These are phyloP conservation scores for Cyclotella baltica DNA, from an alignment of 108 stramenopile genomes.

Conservation along the genomic window DNA sequence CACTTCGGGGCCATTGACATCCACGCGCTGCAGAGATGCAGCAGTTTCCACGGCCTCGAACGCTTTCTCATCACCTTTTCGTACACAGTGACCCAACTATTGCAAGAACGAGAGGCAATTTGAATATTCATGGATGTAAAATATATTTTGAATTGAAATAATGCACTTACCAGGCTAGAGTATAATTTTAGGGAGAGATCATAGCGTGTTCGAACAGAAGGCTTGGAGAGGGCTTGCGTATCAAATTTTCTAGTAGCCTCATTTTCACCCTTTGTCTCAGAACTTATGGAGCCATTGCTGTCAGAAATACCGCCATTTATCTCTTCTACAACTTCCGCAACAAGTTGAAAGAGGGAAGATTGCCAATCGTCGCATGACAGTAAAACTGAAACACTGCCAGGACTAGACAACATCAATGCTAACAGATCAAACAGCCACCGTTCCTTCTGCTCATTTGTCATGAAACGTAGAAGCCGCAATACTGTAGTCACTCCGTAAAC, in stretches of 20 bases:
- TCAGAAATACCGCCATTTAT: conserved; percentile 35
- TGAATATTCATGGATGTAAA: neutral
- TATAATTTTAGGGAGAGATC: conserved; percentile 83
- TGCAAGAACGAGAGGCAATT: neutral
- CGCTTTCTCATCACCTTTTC: conserved; percentile 77
- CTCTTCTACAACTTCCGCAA: conserved; percentile 79
- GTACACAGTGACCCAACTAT: conserved; percentile 67
- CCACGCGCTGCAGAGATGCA: conserved; percentile 78
- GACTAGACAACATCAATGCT: conserved; percentile 47
- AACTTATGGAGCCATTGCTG: neutral
- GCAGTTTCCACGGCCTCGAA: conserved; percentile 74
- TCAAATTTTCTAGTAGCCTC: conserved; percentile 19
- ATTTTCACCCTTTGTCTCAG: conserved; percentile 2
- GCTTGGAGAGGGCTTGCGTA: conserved; percentile 43
- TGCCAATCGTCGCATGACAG: conserved; percentile 78
- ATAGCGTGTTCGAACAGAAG: conserved; percentile 58
- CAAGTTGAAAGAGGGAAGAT: conserved; percentile 74
- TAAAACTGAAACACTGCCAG: conserved; percentile 46
- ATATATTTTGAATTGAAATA: too few species aligned
- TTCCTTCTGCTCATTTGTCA: conserved; percentile 63
- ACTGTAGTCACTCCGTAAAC: conserved; percentile 60
- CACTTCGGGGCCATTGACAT: conserved; percentile 77
- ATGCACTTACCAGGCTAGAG: conserved; percentile 51
- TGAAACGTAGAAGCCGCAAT: conserved; percentile 77
- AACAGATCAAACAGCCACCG: conserved; percentile 74